These are phyloP conservation scores for Atractiella rhizophila DNA, from an alignment of 768 basidiomycete genomes.

Conservation along the genomic window DNA sequence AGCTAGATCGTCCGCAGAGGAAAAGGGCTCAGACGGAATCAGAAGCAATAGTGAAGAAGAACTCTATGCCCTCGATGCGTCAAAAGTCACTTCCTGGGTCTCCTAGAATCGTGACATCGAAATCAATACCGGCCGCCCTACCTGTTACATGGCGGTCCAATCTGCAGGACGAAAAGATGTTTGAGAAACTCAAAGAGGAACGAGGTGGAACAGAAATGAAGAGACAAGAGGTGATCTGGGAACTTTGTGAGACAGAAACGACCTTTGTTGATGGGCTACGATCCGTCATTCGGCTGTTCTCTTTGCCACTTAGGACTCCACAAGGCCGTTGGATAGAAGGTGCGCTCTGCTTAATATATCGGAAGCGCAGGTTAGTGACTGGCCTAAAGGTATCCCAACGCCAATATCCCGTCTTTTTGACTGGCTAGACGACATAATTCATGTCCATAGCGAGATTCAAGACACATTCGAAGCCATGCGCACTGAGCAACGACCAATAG, in stretches of 20 bases:
- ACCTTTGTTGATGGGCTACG: conserved; percentile 41
- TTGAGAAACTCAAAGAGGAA: conserved; percentile 22
- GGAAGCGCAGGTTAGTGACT: too few species aligned
- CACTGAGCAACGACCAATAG: conserved; percentile 24
- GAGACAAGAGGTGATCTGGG: conserved; percentile 42
- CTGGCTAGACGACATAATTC: conserved; percentile 66
- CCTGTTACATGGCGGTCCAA: conserved; percentile 25
- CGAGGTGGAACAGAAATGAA: conserved; percentile 32
- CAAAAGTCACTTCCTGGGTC: too few species aligned
- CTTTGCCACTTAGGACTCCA: conserved; percentile 48
- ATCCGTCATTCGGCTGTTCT: conserved; percentile 42
- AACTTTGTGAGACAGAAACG: conserved; percentile 43
- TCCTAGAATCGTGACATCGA: too few species aligned
- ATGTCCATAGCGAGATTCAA: conserved; percentile 42
- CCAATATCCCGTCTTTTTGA: conserved; percentile 51
- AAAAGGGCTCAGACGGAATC: too few species aligned
- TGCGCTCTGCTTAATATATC: too few species aligned
- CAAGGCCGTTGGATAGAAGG: conserved; percentile 52
- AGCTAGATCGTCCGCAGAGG: too few species aligned
- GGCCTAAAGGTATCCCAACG: conserved; percentile 44
- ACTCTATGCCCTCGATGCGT: too few species aligned
- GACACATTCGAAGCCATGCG: conserved; percentile 27
- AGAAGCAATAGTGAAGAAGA: too few species aligned
- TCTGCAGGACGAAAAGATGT: conserved; percentile 20
- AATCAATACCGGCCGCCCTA: too few species aligned